Evolutionary conservation across 1,139 yeast genomes (phyloP), one percentile per base, ranked within the genome.

Genomic region (Suhomyces bribrorum): DNA sequence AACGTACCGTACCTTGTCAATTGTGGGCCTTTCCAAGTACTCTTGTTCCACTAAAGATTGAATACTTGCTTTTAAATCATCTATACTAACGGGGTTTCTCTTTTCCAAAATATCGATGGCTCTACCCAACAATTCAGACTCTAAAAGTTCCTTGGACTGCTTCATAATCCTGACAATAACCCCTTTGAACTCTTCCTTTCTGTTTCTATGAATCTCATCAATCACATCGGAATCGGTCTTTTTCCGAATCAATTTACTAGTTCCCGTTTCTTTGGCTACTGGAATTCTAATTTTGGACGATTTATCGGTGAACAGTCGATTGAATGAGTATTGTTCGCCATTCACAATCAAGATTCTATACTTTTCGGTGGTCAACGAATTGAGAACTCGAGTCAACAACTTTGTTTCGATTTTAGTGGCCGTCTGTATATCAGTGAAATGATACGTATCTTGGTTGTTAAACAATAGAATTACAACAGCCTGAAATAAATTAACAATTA

Each of bases 401-500:
- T 46, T 51, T 0, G 43, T 42, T 12, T 60, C 66, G 36, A 70
- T 57, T n/a, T 56, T 51, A 2, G 71, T 62, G 2, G 22, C 13
- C 2, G 40, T 34, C 1, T 39, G 42, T 2, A 72, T 43, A 23
- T 63, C 59, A 0, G 43, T 34, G 9, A 60, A 40, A 0, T 42
- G 41, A 22, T 53, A 49, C 4, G 24, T 23, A 9, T 61, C 58
- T 1, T 28, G 18, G 0, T 58, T 57, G 27, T 63, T 61, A 40
- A 69, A 71, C 15, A 61, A 40, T 13, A 64, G 41, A 2, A 71
- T 47, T 0, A 71, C 57, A 2, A 56, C 46, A 0, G 75, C 75
- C 47, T 72, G 77, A 12, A 66, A 54, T 29, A 71, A 45, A 44
- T 71, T 71, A 7, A 69, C 59, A 1, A 48, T 46, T 15, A 72